Conservation (phyloP, 495 filamentous ascomycete species). For the Sabuloglossum arenarium region DNA sequence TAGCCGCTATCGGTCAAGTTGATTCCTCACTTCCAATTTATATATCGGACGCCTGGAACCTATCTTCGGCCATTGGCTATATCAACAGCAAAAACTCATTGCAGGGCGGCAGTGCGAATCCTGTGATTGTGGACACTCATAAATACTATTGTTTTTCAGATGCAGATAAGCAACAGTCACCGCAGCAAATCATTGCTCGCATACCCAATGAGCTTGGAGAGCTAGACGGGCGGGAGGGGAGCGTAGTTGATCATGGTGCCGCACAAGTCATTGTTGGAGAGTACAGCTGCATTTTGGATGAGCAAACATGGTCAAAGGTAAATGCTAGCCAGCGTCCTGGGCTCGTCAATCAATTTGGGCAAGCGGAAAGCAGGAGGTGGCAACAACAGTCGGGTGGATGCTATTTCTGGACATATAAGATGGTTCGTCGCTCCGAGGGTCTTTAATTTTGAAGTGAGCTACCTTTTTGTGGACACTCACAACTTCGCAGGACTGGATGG, state of each 20-base stretch:
- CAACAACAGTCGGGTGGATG: constrained; percentile 22
- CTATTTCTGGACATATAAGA: constrained; percentile 34
- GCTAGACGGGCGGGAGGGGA: constrained; percentile 22
- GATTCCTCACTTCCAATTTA: constrained; percentile 29
- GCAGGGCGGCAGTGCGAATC: constrained; percentile 11
- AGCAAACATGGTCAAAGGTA: constrained; percentile 22
- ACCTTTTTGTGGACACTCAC: neutral
- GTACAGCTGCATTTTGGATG: constrained; percentile 29
- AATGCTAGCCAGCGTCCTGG: constrained; percentile 12
- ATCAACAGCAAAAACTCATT: constrained; percentile 13
- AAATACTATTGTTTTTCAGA: constrained; percentile 31
- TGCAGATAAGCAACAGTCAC: constrained; percentile 21
- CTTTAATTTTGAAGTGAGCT: neutral
- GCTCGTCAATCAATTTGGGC: constrained; percentile 23
- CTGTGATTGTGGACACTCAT: constrained; percentile 33
- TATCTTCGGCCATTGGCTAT: constrained; percentile 20
- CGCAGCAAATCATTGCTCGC: constrained; percentile 25
- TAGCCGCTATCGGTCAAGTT: constrained; percentile 20
- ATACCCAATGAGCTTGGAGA: constrained; percentile 17
- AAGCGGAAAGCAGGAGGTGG: constrained; percentile 23
- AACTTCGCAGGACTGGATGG: constrained; percentile 22
- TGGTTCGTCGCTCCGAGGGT: constrained; percentile 12
- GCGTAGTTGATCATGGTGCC: constrained; percentile 22
- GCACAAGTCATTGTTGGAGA: constrained; percentile 29
- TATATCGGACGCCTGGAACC: constrained; percentile 32